Base-by-base conservation (phyloP, 2,329 filamentous ascomycete genomes). In the Biscogniauxia sp. region DNA sequence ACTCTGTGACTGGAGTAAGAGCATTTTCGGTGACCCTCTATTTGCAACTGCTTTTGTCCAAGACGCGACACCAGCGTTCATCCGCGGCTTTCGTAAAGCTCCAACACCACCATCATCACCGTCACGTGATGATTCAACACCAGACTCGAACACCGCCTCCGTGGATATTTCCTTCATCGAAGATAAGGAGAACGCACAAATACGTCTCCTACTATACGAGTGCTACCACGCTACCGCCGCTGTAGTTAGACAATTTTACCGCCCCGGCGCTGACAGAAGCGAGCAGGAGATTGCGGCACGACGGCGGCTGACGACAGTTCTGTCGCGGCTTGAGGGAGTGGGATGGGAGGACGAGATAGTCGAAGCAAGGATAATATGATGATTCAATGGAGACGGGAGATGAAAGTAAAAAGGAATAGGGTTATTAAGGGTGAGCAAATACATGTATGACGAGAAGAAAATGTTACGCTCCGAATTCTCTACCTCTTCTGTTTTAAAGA, bases 11-110 rank as follows among this genome's bases (percentile, higher is more conserved):
- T 88, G 85, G 85, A 82, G 82, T 61, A 82, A 80, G 60, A 81
- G 82, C 51, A 65, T 87, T 11, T 88, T 88, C 64, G 85, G 85
- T 11, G 86, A 88, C 62, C 84, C 85, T 0, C 69, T 88, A 2
- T 75, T 88, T 55, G 78, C 81, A 2, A 76, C 75, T 2, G 76
- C 77, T 6, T 84, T 87, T 64, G 78, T 75, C 66, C 76, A 79
- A 15, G 70, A 75, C 19, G 76, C 80, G 0, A 79, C 75, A 4
- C 66, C 75, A 13, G 76, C 78, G 0, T 81, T 86, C 37, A 70
- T 83, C 25, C 71, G 73, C 26, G 84, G 84, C 0, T 85, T 83
- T 66, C 71, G 32, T 2, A 25, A 54, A 20, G 20, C 23, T n/a
- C 20, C 51, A 45, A 53, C 57, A 17, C 41, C 23, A 50, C 19